Percentiles rank a stretch among this genome's conserved stretches.
Evolutionary conservation across 108 stramenopile species (phyloP).

Genomic region (Conticribra guillardii): DNA sequence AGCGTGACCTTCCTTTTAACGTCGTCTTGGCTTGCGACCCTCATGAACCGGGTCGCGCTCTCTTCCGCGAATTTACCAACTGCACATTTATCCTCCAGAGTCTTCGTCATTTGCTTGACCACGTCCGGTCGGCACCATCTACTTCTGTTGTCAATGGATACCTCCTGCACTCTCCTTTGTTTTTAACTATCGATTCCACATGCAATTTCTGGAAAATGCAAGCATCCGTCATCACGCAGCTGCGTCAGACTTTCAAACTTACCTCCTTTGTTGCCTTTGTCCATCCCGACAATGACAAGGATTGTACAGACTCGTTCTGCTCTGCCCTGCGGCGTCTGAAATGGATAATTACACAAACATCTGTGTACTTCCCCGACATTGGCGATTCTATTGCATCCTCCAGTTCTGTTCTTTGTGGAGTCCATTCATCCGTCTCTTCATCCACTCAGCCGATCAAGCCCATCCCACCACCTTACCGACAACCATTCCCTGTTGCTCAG

Average conservation of each 20-base stretch:
- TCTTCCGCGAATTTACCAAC: neutral
- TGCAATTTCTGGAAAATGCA: neutral
- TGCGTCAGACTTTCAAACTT: neutral
- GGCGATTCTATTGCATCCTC: neutral
- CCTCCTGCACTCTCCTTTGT: too few relatives aligned
- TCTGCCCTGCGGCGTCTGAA: neutral
- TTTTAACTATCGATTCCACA: neutral
- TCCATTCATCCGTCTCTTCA: neutral
- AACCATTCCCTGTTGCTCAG: neutral
- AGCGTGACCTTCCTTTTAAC: neutral
- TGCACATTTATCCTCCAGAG: neutral
- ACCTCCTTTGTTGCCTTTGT: neutral
- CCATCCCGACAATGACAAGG: slow-evolving; percentile 1
- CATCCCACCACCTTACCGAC: neutral
- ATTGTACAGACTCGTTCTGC: neutral
- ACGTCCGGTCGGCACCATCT: neutral
- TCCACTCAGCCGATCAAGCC: too few relatives aligned
- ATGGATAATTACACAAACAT: neutral
- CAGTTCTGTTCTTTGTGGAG: neutral
- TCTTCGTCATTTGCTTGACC: neutral
- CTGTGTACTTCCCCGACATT: neutral
- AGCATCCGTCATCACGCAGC: neutral
- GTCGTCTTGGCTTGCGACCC: slow-evolving; percentile 5
- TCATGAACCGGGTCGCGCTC: neutral
- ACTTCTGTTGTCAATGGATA: neutral